Evolutionary conservation across 495 filamentous ascomycete species (phyloP), one percentile per base, ranked within the genome.

Genomic region (Neurospora sp.): DNA sequence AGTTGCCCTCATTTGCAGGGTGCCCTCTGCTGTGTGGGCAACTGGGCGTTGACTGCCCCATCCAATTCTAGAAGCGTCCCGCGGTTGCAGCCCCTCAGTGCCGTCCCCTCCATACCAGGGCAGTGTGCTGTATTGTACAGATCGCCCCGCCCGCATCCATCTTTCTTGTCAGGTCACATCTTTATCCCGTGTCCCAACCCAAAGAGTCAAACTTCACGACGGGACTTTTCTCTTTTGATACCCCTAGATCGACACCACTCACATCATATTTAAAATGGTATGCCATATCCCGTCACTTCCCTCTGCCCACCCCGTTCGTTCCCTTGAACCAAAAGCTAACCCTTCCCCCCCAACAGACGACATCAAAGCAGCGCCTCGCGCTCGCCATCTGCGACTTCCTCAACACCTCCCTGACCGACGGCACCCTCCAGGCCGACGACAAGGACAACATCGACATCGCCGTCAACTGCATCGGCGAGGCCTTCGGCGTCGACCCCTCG

Each of bases 381-480:
- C 92, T 98, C 80, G 94, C 96, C 77, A 94, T 99, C 82, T 92
- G 96, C 85, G 93, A 97, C 84, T 99, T 97, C 87, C 90, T 99
- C 39, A 88, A 87, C 72, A 90, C 88, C 76, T 97, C 93, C 72
- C 84, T 93, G 75, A 94, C 89, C 73, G 96, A 99, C 77, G 95
- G 95, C 76, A 96, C 94, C 39, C 88, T 98, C 44, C 87, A 90
- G 20, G 79, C 90, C 76, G 96, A 98, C 69, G 96, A 99, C 80
- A 86, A 89, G 73, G 96, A 98, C 80, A 92, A 90, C 70, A 92
- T 99, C 79, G 95, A 98, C 76, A 90, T 98, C 41, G 96, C 96
- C 72, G 87, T 90, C 79, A 92, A 93, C 82, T 98, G 94, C 85
- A 99, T 99, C 82, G 89, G 90, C 71, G 95, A 98, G 79, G 91